Evolutionary conservation across 768 basidiomycete genomes (phyloP), one percentile per base, ranked within the genome.

Genomic region (Amanita subjunquillea): DNA sequence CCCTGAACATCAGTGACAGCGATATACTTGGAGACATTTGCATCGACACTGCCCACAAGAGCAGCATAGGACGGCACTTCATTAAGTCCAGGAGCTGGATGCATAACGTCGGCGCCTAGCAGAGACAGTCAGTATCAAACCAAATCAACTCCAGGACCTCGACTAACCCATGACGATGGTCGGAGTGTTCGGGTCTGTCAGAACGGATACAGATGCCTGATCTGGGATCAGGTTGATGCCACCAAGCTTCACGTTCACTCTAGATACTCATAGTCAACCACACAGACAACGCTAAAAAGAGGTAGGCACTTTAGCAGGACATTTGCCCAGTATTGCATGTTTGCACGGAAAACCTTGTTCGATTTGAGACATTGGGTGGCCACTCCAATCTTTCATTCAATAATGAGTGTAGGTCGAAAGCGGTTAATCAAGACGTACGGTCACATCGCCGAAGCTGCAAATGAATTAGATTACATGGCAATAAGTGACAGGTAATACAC

Each of bases 211-310:
- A 0, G 79, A 79, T 2, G 70, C 66, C 0, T 81, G 73, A 27
- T 87, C 82, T 0, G 87, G 85, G 22, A 91, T 73, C 0, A 77
- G 73, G 58, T 92, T 91, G 62, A 91, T 82, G 0, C 90, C 90
- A 4, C 88, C 89, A 0, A 91, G 74, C 63, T 91, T 91, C 3
- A 85, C 87, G 53, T 91, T 91, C 53, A 91, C 73, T 62, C 88
- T 91, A 51, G 15, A 25, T 20, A 6, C 15, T 20, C 4, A 37
- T 40, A 17, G 38, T 51, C 29, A 13, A 32, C 41, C 17, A 39
- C 23, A 44, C 6, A 44, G 45, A 12, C 7, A 15, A 25, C 47
- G 7, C 15, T 5, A 3, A 40, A 20, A 15, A 38, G 13, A 20
- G 22, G 30, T 6, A 66, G 81, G 46, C 56, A 88, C 89, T 91